phyloP scores from a whole-genome alignment of 78 protist genomes.

The Dictyostelium citrinum region DNA sequence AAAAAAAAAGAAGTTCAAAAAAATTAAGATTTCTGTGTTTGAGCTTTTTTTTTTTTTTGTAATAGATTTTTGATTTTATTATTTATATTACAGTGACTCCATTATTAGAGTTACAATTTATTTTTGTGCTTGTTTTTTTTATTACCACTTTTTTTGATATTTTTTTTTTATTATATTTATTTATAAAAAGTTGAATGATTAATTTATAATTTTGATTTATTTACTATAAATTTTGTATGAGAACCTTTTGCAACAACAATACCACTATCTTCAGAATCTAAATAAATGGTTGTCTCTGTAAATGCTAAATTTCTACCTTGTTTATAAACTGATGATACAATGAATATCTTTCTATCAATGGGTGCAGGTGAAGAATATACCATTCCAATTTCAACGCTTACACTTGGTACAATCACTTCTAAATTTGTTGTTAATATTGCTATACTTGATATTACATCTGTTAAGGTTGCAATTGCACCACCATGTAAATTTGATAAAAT shows the following conservation, averaged over 20 bases:
- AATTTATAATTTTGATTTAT: neutral
- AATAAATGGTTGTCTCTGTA: slow-evolving; percentile 33
- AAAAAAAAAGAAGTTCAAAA: too few species aligned
- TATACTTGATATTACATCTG: slow-evolving; percentile 11
- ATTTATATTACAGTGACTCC: too few species aligned
- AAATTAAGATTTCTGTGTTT: too few species aligned
- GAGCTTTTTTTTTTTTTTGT: too few species aligned
- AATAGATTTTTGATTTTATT: too few species aligned
- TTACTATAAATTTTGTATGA: slow-evolving; percentile 31
- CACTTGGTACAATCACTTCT: neutral
- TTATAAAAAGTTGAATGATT: neutral
- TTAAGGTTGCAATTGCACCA: slow-evolving; percentile 3
- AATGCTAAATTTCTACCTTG: slow-evolving; percentile 44
- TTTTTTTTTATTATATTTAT: too few species aligned
- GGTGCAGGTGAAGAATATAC: slow-evolving; percentile 11
- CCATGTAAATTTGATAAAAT: slow-evolving; percentile 24
- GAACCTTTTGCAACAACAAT: slow-evolving; percentile 8
- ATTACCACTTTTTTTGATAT: too few species aligned
- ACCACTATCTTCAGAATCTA: neutral
- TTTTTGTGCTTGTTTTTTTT: too few species aligned
- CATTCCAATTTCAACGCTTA: neutral
- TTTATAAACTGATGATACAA: slow-evolving; percentile 14
- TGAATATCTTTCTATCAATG: neutral
- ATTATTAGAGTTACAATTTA: too few species aligned
- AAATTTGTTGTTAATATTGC: slow-evolving; percentile 19